These are phyloP conservation scores for Heliamphora exappendiculata DNA, from an alignment of 148 eudicot species.

Conservation along the genomic window DNA sequence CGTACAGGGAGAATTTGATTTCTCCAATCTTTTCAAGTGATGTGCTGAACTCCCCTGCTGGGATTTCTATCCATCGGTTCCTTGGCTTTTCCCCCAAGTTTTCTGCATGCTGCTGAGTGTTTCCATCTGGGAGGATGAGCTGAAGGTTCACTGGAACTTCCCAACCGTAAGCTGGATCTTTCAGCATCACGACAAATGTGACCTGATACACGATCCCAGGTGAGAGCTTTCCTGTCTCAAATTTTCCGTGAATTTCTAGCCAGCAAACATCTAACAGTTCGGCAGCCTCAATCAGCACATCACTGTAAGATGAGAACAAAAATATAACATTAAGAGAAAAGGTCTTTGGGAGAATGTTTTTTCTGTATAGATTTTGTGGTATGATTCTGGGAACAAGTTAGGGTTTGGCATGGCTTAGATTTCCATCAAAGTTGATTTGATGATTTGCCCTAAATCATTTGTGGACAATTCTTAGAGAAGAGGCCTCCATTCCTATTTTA, in stretches of 20 bases:
- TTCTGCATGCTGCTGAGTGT: slow-evolving; percentile 43
- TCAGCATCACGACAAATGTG: slow-evolving; percentile 44
- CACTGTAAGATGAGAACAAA: slow-evolving; percentile 26
- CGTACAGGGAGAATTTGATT: slow-evolving; percentile 58
- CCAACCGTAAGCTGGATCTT: slow-evolving; percentile 54
- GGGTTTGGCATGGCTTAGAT: background rate
- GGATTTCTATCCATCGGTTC: slow-evolving; percentile 58
- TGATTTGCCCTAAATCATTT: no score
- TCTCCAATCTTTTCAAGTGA: slow-evolving; percentile 27
- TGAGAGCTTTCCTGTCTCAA: slow-evolving; percentile 36
- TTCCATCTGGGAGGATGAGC: slow-evolving; percentile 55
- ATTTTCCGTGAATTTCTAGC: slow-evolving; percentile 65
- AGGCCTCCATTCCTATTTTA: no score
- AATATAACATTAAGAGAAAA: background rate
- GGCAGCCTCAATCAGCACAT: slow-evolving; percentile 36
- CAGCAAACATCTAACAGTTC: slow-evolving; percentile 55
- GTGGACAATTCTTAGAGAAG: no score
- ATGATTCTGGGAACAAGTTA: background rate
- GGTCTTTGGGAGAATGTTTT: no score
- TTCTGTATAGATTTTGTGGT: background rate
- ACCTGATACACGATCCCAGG: slow-evolving; percentile 44
- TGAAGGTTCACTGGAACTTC: slow-evolving; percentile 54
- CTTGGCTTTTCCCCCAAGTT: slow-evolving; percentile 42
- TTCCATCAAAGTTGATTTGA: slow-evolving; percentile 1
- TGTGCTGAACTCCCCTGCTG: slow-evolving; percentile 40